These are phyloP conservation scores for Blastocladiella emersonii DNA, from an alignment of 371 early-diverging fungal species.

Conservation along the genomic window DNA sequence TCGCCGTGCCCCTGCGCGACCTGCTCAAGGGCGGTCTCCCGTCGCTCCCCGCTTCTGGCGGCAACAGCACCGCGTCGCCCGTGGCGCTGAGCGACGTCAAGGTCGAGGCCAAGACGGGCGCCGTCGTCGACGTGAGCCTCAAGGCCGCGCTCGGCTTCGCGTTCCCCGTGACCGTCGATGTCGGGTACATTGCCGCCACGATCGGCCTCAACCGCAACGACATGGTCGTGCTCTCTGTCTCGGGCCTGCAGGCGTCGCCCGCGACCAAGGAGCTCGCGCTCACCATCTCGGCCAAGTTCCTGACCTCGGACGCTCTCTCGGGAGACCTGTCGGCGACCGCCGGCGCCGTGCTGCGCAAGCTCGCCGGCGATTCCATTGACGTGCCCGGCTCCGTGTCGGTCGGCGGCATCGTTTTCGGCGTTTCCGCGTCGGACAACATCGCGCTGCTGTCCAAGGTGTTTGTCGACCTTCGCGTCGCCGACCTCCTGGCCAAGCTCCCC, in stretches of 20 bases:
- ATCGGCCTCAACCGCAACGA: neutral
- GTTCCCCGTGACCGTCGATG: slow-evolving; percentile 1
- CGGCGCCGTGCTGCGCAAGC: neutral
- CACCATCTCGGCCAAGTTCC: neutral
- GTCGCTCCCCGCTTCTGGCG: neutral
- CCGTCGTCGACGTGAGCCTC: neutral
- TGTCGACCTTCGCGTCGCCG: neutral
- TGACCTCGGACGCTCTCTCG: neutral
- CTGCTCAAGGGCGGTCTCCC: neutral
- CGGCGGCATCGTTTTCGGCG: neutral
- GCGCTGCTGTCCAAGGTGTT: neutral
- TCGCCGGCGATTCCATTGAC: neutral
- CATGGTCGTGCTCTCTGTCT: neutral
- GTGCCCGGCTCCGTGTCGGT: neutral
- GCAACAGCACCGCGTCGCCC: neutral
- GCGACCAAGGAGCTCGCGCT: neutral
- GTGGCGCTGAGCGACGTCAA: neutral
- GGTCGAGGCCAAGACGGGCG: neutral
- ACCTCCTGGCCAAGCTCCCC: neutral
- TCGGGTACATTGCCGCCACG: neutral
- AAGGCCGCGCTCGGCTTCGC: neutral
- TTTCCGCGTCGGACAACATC: neutral
- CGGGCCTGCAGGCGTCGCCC: neutral
- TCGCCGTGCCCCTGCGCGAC: neutral
- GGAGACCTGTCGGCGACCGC: neutral